These are phyloP conservation scores for Fabrea salina DNA, from an alignment of 169 alveolate genomes.

Conservation along the genomic window DNA sequence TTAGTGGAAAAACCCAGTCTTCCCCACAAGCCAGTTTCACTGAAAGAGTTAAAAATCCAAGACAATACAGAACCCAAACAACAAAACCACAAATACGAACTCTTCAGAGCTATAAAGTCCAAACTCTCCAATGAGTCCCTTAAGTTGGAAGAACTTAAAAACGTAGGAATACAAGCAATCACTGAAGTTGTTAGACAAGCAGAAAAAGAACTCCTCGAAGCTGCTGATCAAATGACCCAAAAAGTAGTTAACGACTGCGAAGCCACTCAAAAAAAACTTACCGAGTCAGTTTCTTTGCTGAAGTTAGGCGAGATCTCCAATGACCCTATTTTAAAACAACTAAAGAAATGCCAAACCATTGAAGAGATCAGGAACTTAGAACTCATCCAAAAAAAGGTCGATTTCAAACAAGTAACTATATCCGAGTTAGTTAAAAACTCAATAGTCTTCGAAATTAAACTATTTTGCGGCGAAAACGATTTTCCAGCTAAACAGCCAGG, in stretches of 20 bases:
- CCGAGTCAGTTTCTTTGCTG: background rate
- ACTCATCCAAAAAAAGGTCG: background rate
- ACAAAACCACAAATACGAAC: background rate
- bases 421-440: background rate
- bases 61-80: background rate
- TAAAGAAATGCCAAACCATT: background rate
- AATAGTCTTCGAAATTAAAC: background rate
- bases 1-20: background rate
- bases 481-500: background rate
- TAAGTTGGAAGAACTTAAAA: background rate
- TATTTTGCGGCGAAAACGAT: background rate
- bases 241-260: background rate
- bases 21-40: constrained; percentile 2
- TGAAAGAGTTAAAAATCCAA: background rate
- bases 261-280: background rate
- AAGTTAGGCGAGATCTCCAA: background rate
- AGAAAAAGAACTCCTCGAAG: background rate
- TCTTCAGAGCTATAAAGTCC: background rate
- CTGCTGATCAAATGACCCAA: too few relatives aligned
- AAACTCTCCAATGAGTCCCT: background rate
- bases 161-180: background rate
- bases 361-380: background rate
- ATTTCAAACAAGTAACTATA: background rate
- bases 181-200: background rate
- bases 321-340: background rate